Base-by-base conservation (phyloP, 768 basidiomycete genomes). In the Tephrocybe sp. region DNA sequence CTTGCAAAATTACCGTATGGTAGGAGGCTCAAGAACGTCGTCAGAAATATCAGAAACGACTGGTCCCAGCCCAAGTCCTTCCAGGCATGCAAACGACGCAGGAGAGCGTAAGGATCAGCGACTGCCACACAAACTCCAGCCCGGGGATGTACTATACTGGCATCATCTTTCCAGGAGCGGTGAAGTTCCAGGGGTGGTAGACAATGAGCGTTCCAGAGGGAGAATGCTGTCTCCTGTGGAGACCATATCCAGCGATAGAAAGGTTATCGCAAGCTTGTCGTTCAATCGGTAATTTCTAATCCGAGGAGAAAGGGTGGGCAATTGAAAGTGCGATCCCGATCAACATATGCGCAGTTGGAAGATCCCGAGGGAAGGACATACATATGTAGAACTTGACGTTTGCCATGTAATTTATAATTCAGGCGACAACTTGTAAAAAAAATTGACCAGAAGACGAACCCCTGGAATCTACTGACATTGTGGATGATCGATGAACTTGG, bases 141-240 rank as follows among this genome's bases (percentile, higher is more conserved):
- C 74, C 9, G 87, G 87, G 18, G 86, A 88, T 53, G 61, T 81
- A 9, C 69, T 90, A 15, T 87, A 77, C 60, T 91, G 88, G 88
- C 87, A 90, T 62, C 83, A 89, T 56, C 82, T 90, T 51, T 65
- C 75, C 40, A 80, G 79, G 55, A 78, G 74, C 51, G 88, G 88
- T 11, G 88, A 90, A 65, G 86, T 88, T 51, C 82, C 86, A 32
- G 84, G 78, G 22, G 84, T 86, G 9, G 65, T 64, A 43, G 82
- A 89, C 52, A 82, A 89, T 64, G 60, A 72, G 30, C 77, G 83
- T 22, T 84, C 87, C 13, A 69, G 82, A 49, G 44, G 55, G 44
- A 52, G 25, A 31, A 38, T 38, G 18, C 37, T 38, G 38, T 25
- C 2, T 25, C 6, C 50, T 16, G 56, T 39, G 45, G 55, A 39